phyloP scores from a whole-genome alignment of 305 asterid genomes.

The Fraxinus angustifolia region DNA sequence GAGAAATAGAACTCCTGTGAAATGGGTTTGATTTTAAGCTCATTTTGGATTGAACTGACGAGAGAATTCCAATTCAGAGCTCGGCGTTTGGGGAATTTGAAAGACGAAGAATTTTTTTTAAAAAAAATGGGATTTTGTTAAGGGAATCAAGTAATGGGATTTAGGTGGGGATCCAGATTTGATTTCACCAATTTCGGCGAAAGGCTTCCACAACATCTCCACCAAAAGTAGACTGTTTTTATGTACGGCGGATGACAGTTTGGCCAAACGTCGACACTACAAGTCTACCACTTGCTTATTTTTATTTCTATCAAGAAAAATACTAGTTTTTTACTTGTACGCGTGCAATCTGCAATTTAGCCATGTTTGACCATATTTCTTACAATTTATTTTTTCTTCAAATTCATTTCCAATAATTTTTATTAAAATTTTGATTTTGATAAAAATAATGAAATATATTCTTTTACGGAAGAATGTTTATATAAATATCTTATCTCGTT shows the following conservation, averaged over 20 bases:
- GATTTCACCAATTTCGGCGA: conserved; percentile 23
- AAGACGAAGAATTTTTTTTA: background rate
- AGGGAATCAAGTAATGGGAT: conserved; percentile 12
- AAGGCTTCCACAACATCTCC: conserved; percentile 2
- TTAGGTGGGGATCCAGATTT: conserved; percentile 3
- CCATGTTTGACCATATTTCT: background rate
- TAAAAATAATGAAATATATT: no score
- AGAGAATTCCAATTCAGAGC: background rate
- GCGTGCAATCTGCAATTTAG: background rate
- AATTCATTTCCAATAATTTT: no score
- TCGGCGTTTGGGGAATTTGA: background rate
- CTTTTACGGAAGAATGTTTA: no score
- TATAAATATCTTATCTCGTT: background rate
- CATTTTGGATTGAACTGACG: conserved; percentile 20
- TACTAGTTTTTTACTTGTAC: background rate
- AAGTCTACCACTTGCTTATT: background rate
- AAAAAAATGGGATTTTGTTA: background rate
- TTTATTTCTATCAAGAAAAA: background rate
- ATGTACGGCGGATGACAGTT: background rate
- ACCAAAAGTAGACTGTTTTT: background rate
- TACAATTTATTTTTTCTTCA: background rate
- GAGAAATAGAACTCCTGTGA: conserved; percentile 17
- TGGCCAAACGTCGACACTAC: background rate
- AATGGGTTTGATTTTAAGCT: conserved; percentile 23
- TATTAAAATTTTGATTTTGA: no score